Percentiles rank a stretch among this genome's conserved stretches.
Evolutionary conservation across 208 protist genomes (phyloP).

Genomic region (Leishmania braziliensis): DNA sequence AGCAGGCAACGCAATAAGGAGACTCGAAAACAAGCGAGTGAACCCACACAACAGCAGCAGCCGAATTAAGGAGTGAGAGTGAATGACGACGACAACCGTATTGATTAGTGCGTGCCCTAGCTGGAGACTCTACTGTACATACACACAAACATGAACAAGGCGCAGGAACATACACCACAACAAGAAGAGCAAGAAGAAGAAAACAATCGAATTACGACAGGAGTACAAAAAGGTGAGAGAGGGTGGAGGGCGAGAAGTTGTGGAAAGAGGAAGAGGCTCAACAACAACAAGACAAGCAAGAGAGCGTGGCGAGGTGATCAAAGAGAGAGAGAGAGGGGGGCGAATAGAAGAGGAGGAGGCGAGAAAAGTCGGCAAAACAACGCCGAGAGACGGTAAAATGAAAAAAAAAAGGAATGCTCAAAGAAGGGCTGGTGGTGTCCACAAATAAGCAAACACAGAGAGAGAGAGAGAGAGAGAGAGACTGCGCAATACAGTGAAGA

Average conservation of each 20-base stretch:
- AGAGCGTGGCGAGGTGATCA: not conserved
- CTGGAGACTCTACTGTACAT: not conserved
- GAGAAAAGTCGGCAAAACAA: not conserved
- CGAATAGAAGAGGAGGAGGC: too few species aligned
- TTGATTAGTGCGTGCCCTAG: not conserved
- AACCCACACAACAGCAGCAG: too few species aligned
- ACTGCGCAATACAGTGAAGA: not conserved
- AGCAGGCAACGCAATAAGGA: not conserved
- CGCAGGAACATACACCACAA: not conserved
- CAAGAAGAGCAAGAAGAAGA: not conserved
- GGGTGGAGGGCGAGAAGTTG: not conserved
- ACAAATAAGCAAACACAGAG: not conserved
- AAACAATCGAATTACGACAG: not conserved
- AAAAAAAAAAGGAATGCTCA: not conserved
- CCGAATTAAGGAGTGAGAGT: too few species aligned
- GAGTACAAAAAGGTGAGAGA: too few species aligned
- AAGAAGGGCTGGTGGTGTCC: not conserved
- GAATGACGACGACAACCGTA: not conserved
- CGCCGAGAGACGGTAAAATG: not conserved
- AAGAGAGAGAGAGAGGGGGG: not conserved
- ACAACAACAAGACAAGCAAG: not conserved
- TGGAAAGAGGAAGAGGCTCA: not conserved
- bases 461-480: not conserved
- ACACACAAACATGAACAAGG: not conserved
- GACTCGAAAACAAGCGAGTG: not conserved